Evolutionary conservation across 306 rosid genomes (phyloP).

Genomic region (Hippophae rhamnoides): DNA sequence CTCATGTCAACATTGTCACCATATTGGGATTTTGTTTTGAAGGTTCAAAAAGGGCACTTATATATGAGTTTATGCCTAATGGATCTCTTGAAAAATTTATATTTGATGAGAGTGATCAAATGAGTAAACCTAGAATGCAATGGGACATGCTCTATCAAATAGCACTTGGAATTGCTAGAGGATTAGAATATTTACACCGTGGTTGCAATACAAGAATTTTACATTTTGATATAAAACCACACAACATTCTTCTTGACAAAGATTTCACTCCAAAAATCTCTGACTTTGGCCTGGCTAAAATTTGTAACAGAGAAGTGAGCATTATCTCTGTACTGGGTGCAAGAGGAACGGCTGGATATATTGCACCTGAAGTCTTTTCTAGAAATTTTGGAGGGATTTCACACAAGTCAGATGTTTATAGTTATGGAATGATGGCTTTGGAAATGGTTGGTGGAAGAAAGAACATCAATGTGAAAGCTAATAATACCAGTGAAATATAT

Average conservation of each 20-base stretch:
- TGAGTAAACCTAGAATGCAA: conserved; percentile 4
- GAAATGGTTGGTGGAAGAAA: conserved; percentile 28
- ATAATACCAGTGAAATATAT: conserved; percentile 22
- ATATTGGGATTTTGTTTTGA: conserved; percentile 19
- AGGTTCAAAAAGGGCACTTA: conserved; percentile 15
- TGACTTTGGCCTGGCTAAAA: conserved; percentile 40
- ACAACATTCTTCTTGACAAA: conserved; percentile 26
- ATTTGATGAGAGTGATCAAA: conserved; percentile 1
- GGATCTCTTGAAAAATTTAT: conserved; percentile 41
- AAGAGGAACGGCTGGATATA: conserved; percentile 32
- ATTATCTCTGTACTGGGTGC: conserved; percentile 19
- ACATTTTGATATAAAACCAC: conserved; percentile 44
- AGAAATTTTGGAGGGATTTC: conserved; percentile 28
- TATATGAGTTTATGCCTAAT: conserved; percentile 38
- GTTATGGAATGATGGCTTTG: conserved; percentile 27
- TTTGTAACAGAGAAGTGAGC: conserved; percentile 25
- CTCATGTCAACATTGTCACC: conserved; percentile 19
- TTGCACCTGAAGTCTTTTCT: conserved; percentile 22
- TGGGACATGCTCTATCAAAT: conserved; percentile 23
- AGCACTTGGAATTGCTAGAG: conserved; percentile 34
- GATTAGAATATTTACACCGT: conserved; percentile 30
- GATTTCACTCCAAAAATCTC: conserved; percentile 27
- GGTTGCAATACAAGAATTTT: conserved; percentile 36
- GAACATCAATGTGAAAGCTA: conserved; percentile 11
- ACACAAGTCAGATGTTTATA: conserved; percentile 34